Conservation (phyloP, 163 green algal species). For the Botryococcus braunii region DNA sequence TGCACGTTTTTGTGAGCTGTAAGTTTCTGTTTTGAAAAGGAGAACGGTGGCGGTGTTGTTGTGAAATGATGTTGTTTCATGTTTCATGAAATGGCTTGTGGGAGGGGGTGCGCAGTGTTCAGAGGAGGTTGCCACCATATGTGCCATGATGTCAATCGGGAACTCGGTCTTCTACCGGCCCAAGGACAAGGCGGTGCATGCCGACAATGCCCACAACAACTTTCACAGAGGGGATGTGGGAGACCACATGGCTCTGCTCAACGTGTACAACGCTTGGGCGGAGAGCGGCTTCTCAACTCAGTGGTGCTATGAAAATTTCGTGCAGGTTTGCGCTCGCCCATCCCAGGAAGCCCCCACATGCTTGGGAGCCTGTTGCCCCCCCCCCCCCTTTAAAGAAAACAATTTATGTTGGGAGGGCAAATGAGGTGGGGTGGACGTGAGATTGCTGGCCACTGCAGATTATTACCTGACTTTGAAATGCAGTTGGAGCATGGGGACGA, state of each 20-base stretch:
- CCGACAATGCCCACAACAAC: conserved; percentile 89
- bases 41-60: no score
- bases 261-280: conserved; percentile 80
- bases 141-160: conserved; percentile 87
- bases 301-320: conserved; percentile 96
- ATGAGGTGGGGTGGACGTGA: no score
- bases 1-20: no score
- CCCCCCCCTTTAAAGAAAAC: no score
- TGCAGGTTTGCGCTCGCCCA: conserved; percentile 69
- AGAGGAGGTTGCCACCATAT: conserved; percentile 85
- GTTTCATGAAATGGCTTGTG: no score
- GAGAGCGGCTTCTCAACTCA: conserved; percentile 79
- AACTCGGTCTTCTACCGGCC: conserved; percentile 92
- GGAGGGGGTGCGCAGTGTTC: conserved; percentile 36
- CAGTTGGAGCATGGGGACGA: no score
- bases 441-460: no score
- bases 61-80: no score
- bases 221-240: conserved; percentile 79
- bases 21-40: no score
- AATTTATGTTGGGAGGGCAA: no score
- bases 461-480: no score
- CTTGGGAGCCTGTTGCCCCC: conserved; percentile 33
- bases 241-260: conserved; percentile 89
- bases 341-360: neutral
- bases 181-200: conserved; percentile 86